Conservation (phyloP, 1,284 basidiomycete species). For the Kalmanozyma brasiliensis region DNA sequence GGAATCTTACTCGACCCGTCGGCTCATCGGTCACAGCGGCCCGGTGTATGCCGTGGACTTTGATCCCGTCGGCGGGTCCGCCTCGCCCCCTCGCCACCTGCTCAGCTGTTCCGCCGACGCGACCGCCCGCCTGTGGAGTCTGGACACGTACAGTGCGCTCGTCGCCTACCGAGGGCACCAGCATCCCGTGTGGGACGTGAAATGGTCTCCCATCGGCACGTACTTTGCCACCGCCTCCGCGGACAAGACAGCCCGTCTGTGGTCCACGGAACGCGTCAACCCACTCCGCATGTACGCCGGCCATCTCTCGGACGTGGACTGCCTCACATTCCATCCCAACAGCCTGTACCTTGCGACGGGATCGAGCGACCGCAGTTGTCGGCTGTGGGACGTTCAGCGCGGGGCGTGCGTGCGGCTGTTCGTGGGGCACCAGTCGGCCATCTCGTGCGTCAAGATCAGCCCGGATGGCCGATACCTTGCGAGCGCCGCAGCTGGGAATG, state of each 20-base stretch:
- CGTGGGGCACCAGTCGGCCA: slow-evolving; percentile 89
- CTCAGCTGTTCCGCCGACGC: slow-evolving; percentile 94
- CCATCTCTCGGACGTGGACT: slow-evolving; percentile 96
- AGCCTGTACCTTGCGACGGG: slow-evolving; percentile 96
- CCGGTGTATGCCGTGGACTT: slow-evolving; percentile 95
- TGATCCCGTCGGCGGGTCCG: slow-evolving; percentile 88
- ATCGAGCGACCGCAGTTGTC: slow-evolving; percentile 92
- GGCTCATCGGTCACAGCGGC: slow-evolving; percentile 94
- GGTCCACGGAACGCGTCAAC: slow-evolving; percentile 90
- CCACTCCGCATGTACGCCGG: slow-evolving; percentile 94
- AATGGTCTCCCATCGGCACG: slow-evolving; percentile 97
- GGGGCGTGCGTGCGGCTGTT: slow-evolving; percentile 94
- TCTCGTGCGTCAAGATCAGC: slow-evolving; percentile 88
- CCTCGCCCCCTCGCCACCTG: slow-evolving; percentile 84
- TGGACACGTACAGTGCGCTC: slow-evolving; percentile 92
- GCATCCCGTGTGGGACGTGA: slow-evolving; percentile 97
- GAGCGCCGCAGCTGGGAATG: slow-evolving; percentile 72
- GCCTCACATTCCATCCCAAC: slow-evolving; percentile 95
- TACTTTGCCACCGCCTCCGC: slow-evolving; percentile 96
- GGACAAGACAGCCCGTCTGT: slow-evolving; percentile 92
- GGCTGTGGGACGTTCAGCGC: slow-evolving; percentile 98
- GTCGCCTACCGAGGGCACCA: slow-evolving; percentile 95
- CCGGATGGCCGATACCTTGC: slow-evolving; percentile 94
- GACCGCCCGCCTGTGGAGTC: slow-evolving; percentile 90
- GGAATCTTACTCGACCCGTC: slow-evolving; percentile 71